Conservation (phyloP, 164 flowering plant genomes). For the Piper betle region DNA sequence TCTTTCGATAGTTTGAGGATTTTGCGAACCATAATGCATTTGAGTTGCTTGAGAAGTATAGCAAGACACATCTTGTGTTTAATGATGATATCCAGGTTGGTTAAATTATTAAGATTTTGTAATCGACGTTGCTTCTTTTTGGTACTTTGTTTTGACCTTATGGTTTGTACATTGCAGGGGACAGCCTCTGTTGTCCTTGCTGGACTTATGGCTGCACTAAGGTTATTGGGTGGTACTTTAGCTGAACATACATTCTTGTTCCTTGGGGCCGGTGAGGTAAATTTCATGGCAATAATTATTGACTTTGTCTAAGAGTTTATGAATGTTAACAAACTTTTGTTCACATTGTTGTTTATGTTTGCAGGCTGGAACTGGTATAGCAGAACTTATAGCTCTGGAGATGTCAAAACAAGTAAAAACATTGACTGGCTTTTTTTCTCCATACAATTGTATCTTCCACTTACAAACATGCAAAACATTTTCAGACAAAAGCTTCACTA, state of each 20-base stretch:
- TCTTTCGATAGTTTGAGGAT: constrained; percentile 58
- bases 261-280: constrained; percentile 93
- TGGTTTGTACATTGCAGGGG: constrained; percentile 35
- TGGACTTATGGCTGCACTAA: constrained; percentile 64
- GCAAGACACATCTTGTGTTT: constrained; percentile 14
- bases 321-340: neutral
- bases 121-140: neutral
- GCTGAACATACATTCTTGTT: constrained; percentile 75
- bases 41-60: constrained; percentile 35
- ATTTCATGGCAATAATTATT: neutral
- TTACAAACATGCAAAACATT: neutral
- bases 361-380: constrained; percentile 95
- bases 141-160: no score
- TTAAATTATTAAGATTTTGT: neutral
- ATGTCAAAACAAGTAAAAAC: constrained; percentile 59
- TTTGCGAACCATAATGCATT: constrained; percentile 93
- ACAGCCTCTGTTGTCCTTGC: constrained; percentile 93
- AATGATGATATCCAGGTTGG: constrained; percentile 92
- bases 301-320: neutral
- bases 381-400: constrained; percentile 86
- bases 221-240: constrained; percentile 46
- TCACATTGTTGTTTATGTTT: constrained; percentile 5
- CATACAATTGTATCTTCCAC: neutral
- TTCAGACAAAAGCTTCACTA: constrained; percentile 61
- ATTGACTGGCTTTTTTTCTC: neutral